Percentiles rank a stretch among this genome's conserved stretches.
phyloP scores from a whole-genome alignment of 2,329 filamentous ascomycete genomes.

The Myriosclerotinia scirpicola region DNA sequence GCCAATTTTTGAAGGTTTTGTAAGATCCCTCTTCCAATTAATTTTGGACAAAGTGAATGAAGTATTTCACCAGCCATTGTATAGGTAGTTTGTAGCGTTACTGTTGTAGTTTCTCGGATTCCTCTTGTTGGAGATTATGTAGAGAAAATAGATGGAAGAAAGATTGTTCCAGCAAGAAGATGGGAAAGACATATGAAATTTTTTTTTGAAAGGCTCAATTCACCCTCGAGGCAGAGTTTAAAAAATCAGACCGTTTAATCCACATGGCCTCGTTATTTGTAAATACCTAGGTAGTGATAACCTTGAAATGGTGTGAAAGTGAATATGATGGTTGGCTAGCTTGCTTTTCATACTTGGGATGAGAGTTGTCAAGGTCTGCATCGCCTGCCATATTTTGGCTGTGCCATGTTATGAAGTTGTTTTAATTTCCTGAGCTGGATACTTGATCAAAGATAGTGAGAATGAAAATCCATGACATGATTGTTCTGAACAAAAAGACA shows the following conservation, averaged over 20 bases:
- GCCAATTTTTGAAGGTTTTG: slow-evolving; percentile 12
- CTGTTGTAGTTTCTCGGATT: background rate
- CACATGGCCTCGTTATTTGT: background rate
- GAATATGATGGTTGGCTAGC: background rate
- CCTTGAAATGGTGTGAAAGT: background rate
- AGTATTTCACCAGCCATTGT: slow-evolving; percentile 10
- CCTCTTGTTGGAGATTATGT: background rate
- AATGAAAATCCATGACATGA: background rate
- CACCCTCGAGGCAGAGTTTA: background rate
- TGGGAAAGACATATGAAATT: background rate
- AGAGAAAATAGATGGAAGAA: background rate
- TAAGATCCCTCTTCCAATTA: slow-evolving; percentile 1
- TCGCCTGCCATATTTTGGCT: background rate
- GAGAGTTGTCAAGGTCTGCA: background rate
- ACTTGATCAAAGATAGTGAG: background rate
- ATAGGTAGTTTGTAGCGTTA: background rate
- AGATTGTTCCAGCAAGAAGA: background rate
- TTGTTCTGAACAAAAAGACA: background rate
- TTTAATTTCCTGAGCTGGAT: background rate
- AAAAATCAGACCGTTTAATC: background rate
- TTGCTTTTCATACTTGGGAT: background rate
- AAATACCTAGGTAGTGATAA: background rate
- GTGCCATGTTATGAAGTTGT: background rate
- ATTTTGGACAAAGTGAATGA: slow-evolving; percentile 2
- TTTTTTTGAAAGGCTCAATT: background rate